Percentiles rank a stretch among this genome's conserved stretches.
These are phyloP conservation scores for Phaeodactylum tricornutum DNA, from an alignment of 108 stramenopile genomes.

Conservation along the genomic window DNA sequence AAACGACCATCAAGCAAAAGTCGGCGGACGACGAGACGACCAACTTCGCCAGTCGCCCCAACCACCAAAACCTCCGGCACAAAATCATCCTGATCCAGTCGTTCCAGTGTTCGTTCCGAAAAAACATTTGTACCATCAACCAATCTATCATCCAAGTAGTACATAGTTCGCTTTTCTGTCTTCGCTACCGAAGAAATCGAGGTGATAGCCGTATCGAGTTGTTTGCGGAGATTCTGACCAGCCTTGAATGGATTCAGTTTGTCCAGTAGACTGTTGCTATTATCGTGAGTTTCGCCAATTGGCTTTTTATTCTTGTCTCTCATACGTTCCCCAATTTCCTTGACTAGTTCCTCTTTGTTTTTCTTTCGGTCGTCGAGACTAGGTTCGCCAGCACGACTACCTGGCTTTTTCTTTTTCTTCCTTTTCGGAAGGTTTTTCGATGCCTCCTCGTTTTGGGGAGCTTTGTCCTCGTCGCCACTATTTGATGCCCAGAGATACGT, in stretches of 20 bases:
- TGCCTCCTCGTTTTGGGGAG: no score
- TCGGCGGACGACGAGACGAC: slow-evolving; percentile 74
- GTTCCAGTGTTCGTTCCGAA: slow-evolving; percentile 12
- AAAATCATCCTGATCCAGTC: slow-evolving; percentile 26
- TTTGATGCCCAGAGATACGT: no score
- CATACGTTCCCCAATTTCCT: no score
- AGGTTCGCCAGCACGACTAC: no score
- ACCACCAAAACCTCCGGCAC: slow-evolving; percentile 83
- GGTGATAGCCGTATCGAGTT: slow-evolving; percentile 24
- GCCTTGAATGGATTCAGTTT: slow-evolving; percentile 72
- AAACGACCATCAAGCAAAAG: slow-evolving; percentile 63
- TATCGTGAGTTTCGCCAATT: no score
- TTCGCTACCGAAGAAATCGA: slow-evolving; percentile 6
- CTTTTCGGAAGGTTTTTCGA: no score
- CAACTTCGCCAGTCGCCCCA: slow-evolving; percentile 79
- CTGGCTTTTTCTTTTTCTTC: no score
- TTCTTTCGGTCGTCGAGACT: no score
- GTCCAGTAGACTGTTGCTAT: no score
- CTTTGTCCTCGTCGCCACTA: no score
- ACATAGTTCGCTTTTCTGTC: slow-evolving; percentile 13
- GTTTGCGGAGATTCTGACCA: slow-evolving; percentile 56
- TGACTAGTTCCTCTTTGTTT: no score
- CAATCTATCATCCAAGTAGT: slow-evolving; percentile 49
- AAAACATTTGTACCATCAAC: background rate
- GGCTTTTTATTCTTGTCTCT: no score